Evolutionary conservation across 805 yeast genomes (phyloP).

Genomic region (Ogataea ganodermae): DNA sequence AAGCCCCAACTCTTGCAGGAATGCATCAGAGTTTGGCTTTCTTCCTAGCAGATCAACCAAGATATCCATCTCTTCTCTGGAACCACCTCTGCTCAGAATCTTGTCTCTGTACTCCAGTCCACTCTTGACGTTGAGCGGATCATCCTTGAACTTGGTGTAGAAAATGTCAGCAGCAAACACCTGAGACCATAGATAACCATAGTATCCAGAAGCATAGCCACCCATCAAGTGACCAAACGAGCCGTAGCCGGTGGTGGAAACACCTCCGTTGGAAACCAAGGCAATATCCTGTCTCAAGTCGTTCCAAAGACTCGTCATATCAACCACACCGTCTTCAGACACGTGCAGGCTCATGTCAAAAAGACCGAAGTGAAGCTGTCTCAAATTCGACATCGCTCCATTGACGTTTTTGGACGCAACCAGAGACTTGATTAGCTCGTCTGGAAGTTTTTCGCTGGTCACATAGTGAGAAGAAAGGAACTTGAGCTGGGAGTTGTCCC

Average conservation of each 20-base stretch:
- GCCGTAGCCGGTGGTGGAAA: constrained; percentile 63
- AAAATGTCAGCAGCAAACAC: constrained; percentile 85
- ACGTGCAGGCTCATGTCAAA: constrained; percentile 77
- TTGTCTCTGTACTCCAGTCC: constrained; percentile 73
- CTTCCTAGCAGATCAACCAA: constrained; percentile 72
- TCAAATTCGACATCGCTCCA: constrained; percentile 67
- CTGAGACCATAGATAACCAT: constrained; percentile 84
- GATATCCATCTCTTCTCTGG: constrained; percentile 66
- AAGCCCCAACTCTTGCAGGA: constrained; percentile 65
- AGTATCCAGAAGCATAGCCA: constrained; percentile 84
- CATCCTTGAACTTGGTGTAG: constrained; percentile 63
- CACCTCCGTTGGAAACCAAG: constrained; percentile 56
- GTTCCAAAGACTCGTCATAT: constrained; percentile 64
- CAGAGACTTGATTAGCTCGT: constrained; percentile 57
- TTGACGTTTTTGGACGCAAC: constrained; percentile 71
- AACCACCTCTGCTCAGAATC: constrained; percentile 71
- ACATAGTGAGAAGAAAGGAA: constrained; percentile 64
- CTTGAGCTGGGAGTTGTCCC: constrained; percentile 65
- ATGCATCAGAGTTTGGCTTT: constrained; percentile 72
- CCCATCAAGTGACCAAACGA: constrained; percentile 83
- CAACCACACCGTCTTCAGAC: constrained; percentile 45
- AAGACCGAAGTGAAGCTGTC: constrained; percentile 77
- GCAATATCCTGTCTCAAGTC: constrained; percentile 62
- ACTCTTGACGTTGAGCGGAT: constrained; percentile 62
- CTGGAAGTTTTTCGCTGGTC: constrained; percentile 56